Percentiles rank a stretch among this genome's conserved stretches.
phyloP scores from a whole-genome alignment of 2,329 filamentous ascomycete genomes.

The Cytospora leucostoma region DNA sequence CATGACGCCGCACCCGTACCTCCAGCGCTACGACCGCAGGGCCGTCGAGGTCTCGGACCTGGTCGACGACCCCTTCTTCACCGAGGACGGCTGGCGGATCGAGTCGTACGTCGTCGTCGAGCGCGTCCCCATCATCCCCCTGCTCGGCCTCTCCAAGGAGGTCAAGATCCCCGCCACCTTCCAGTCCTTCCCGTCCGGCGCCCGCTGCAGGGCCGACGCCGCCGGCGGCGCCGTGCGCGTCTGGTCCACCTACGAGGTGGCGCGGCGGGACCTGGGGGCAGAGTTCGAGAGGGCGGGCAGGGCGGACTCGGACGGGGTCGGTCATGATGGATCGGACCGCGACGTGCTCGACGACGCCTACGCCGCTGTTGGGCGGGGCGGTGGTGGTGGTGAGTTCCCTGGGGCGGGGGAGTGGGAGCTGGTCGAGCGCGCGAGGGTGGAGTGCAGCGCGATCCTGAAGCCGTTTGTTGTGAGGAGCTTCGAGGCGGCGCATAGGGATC shows the following conservation, averaged over 20 bases:
- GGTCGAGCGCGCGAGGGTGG: slow-evolving; percentile 38
- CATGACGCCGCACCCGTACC: slow-evolving; percentile 27
- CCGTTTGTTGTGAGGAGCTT: slow-evolving; percentile 40
- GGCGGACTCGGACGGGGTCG: slow-evolving; percentile 26
- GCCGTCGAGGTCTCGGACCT: slow-evolving; percentile 25
- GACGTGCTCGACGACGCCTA: slow-evolving; percentile 11
- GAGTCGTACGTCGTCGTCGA: slow-evolving; percentile 37
- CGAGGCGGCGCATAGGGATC: slow-evolving; percentile 35
- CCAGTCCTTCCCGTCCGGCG: slow-evolving; percentile 44
- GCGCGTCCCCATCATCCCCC: slow-evolving; percentile 41
- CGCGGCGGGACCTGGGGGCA: slow-evolving; percentile 26
- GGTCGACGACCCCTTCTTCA: slow-evolving; percentile 27
- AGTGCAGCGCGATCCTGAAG: slow-evolving; percentile 38
- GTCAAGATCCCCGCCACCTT: slow-evolving; percentile 47
- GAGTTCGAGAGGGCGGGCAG: slow-evolving; percentile 26
- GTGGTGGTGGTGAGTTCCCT: background rate
- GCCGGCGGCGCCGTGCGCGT: slow-evolving; percentile 44
- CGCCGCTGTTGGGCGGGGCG: background rate
- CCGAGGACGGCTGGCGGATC: slow-evolving; percentile 23
- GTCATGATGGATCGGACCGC: background rate
- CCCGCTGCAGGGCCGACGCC: slow-evolving; percentile 47
- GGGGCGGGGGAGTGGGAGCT: slow-evolving; percentile 36
- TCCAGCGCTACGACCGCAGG: slow-evolving; percentile 19
- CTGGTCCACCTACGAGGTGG: slow-evolving; percentile 42
- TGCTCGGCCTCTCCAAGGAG: slow-evolving; percentile 41